Evolutionary conservation across 768 basidiomycete genomes (phyloP).

Genomic region (Lactarius pseudohatsudake): DNA sequence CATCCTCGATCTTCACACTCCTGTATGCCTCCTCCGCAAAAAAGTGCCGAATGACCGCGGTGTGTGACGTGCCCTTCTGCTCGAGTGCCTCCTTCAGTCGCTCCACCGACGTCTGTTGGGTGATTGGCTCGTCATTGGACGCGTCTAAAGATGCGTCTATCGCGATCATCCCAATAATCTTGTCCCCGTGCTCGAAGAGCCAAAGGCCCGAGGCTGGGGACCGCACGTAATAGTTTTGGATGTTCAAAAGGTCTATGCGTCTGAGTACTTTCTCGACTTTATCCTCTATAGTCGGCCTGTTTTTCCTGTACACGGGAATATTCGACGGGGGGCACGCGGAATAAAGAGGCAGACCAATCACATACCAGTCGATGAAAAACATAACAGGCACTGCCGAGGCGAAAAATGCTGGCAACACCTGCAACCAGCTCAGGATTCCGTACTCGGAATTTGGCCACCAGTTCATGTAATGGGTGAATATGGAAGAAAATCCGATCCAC

Average conservation of each 20-base stretch:
- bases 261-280: constrained; percentile 51
- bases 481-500: constrained; percentile 61
- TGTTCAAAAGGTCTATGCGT: constrained; percentile 53
- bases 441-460: constrained; percentile 63
- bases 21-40: constrained; percentile 68
- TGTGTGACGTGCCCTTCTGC: constrained; percentile 42
- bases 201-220: constrained; percentile 68
- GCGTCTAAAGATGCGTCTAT: constrained; percentile 58
- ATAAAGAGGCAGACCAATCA: constrained; percentile 10
- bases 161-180: constrained; percentile 67
- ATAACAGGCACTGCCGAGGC: constrained; percentile 61
- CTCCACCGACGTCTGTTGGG: constrained; percentile 28
- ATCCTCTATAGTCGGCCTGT: constrained; percentile 67
- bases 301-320: constrained; percentile 48
- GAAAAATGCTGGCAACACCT: constrained; percentile 66
- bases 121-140: constrained; percentile 34
- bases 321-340: neutral
- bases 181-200: constrained; percentile 59
- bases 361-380: constrained; percentile 70
- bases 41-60: constrained; percentile 74
- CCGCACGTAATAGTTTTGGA: constrained; percentile 55
- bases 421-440: constrained; percentile 52
- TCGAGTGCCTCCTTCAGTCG: constrained; percentile 26
- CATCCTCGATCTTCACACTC: constrained; percentile 55
- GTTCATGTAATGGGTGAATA: constrained; percentile 56